Conservation (phyloP, 2,329 filamentous ascomycete species). For the Penicillium vulpinum region DNA sequence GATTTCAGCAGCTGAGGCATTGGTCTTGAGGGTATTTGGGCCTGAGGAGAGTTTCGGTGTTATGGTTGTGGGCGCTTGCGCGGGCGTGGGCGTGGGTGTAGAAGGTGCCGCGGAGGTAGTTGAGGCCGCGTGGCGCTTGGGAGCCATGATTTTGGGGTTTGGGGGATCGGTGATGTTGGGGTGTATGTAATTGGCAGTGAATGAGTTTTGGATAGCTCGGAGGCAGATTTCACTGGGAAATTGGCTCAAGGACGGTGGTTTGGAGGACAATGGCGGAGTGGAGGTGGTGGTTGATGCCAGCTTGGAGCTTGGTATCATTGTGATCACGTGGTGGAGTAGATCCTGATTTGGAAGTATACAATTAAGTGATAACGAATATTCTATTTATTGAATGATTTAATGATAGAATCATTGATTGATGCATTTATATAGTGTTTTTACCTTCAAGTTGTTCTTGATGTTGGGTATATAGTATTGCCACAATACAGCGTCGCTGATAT, state of each 20-base stretch:
- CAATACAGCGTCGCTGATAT: background rate
- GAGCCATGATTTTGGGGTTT: slow-evolving; percentile 25
- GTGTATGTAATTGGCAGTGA: slow-evolving; percentile 13
- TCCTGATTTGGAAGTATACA: slow-evolving; percentile 2
- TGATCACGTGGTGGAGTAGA: slow-evolving; percentile 22
- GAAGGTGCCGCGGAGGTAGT: slow-evolving; percentile 28
- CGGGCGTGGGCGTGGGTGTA: slow-evolving; percentile 17
- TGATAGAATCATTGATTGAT: background rate
- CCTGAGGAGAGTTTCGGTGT: slow-evolving; percentile 35
- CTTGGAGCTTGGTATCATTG: slow-evolving; percentile 29
- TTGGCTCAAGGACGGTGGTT: background rate
- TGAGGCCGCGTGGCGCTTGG: slow-evolving; percentile 33
- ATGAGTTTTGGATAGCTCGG: background rate
- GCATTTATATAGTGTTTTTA: background rate
- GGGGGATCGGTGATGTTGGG: slow-evolving; percentile 29
- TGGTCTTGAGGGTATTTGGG: slow-evolving; percentile 39
- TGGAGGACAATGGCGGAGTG: slow-evolving; percentile 18
- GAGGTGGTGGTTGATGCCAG: slow-evolving; percentile 25
- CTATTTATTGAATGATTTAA: background rate
- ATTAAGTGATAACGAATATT: background rate
- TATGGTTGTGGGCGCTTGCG: slow-evolving; percentile 17
- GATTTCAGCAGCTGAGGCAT: slow-evolving; percentile 56
- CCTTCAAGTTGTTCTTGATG: background rate
- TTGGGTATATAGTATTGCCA: background rate
- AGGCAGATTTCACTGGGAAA: background rate